Base-by-base conservation (phyloP, 768 basidiomycete genomes). In the Vishniacozyma victoriae region DNA sequence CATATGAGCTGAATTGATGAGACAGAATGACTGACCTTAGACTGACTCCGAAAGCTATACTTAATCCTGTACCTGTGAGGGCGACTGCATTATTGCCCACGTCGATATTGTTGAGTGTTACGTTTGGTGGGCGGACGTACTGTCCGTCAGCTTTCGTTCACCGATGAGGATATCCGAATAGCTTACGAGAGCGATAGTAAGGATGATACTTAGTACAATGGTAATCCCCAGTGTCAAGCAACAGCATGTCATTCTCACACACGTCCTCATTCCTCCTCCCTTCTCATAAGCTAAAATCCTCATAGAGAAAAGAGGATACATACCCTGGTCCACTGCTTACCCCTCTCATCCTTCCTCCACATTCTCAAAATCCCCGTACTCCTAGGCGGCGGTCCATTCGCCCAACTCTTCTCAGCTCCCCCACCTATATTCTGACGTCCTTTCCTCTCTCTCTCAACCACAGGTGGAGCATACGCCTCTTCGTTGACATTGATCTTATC, bases 261-360 rank as follows among this genome's bases (percentile, higher is more conserved):
- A 62, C 20, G 60, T 55, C 29, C 64, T 20, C 12, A 56, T 48
- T 4, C 68, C 68, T 16, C 70, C 70, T 11, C 68, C 70, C 67
- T 70, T 29, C 19, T 12, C 13, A 25, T 42, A 35, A 54, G 46
- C n/a, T 18, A 14, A 5, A 24, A 47, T 39, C 14, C 22, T 40
- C n/a, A 14, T 13, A 15, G 9, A 23, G 5, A 6, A 35, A 24
- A 11, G 36, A 12, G 14, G 20, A 5, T 16, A 57, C 63, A 29
- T 46, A 70, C 69, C 48, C 64, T 66, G 15, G 49, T 58, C 68
- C 68, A 72, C 33, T 69, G 66, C 41, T 60, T 62, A n/a, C 68
- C 70, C 20, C 70, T 37, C 42, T 72, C 67, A 46, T 64, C 70
- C 50, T 72, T 72, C 35, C 70, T 60, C 70, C 70, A 72, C 59